Evolutionary conservation across 441 rosid species (phyloP), one percentile per base, ranked within the genome.

Genomic region (Raphanus hybrid): DNA sequence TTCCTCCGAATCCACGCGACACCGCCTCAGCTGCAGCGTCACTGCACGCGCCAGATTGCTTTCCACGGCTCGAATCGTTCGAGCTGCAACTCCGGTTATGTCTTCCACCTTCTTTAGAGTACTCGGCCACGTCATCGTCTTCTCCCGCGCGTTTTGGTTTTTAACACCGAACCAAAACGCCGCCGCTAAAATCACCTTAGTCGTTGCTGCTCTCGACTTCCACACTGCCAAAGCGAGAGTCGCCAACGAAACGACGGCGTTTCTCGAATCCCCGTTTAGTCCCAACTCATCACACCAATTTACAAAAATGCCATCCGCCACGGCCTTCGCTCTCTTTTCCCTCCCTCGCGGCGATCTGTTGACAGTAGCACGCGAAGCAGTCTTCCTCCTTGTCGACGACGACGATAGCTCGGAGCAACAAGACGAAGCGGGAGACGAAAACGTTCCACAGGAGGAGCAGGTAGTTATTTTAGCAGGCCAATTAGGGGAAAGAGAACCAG

Each of bases 91-190:
- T 0, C 92, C 90, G 0, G 91, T 84, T 0, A 78, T 16, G 45
- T 73, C 84, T 80, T 81, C 89, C 29, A 90, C 72, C 71, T 78
- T 81, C 77, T 72, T 81, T 64, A 85, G 75, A 73, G 26, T 23
- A 23, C 79, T 75, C 80, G 45, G 82, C 57, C 75, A 59, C 88
- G 76, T 78, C n/a, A 32, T 11, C 55, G 75, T 15, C 64, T 72
- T 83, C 34, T 29, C 34, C 27, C 77, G 41, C 5, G 68, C 52
- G 64, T 66, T 69, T 74, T 64, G 43, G 64, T 66, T 69, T 74
- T 62, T 82, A 78, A 89, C 58, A 16, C 86, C 91, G 57, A 80
- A 41, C 96, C 92, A 91, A 78, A 86, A 86, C 85, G 90, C 80
- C 62, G 86, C 88, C 52, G 93, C 89, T 2, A 84, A 73, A 58